Base-by-base conservation (phyloP, 306 rosid genomes). In the Inga oerstediana region DNA sequence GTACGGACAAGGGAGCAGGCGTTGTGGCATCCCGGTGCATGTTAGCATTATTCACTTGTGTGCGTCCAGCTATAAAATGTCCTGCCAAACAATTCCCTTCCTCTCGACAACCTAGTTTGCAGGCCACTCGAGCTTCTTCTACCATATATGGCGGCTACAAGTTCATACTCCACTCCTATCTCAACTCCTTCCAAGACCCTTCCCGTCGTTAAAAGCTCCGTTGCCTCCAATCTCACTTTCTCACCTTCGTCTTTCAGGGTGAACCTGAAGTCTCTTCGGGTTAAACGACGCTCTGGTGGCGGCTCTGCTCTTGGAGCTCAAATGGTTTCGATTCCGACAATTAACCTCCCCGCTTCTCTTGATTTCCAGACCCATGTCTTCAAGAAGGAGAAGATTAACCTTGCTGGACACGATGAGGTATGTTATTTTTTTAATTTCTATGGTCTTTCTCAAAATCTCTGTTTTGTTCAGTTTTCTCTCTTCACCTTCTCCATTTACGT, bases 361-460 rank as follows among this genome's bases (percentile, higher is more conserved):
- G 97, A 96, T 86, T 96, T 96, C 74, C 87, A 96, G 10, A 94
- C 99, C 1, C 83, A 94, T 14, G 81, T 92, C 19, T 96, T 96
- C 91, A 90, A 86, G 86, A 96, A 96, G 93, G 98, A 96, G 90
- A 92, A 88, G 84, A 56, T 87, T 77, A 94, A 85, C 84, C 97
- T 96, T 62, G 97, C 98, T 0, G 98, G 99, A 20, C 92, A 96
- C 74, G 93, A 92, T 4, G 99, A 96, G 97, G 99, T 93, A 43
- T 10, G 3, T 3, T 48, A 2, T 51, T 24, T 43, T 48, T 10
- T 8, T 1, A 22, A 0, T 11, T 54, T 13, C 56, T 43, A 61
- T 7, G 74, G 16, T 10, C 48, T 62, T 22, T n/a, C 27, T 30
- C 19, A 4, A 19, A n/a, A 35, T 52, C 20, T 51, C 52, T 67